Percentiles rank a stretch among this genome's conserved stretches.
These are phyloP conservation scores for Macroventuria anomochaeta DNA, from an alignment of 2,329 filamentous ascomycete genomes.

Conservation along the genomic window DNA sequence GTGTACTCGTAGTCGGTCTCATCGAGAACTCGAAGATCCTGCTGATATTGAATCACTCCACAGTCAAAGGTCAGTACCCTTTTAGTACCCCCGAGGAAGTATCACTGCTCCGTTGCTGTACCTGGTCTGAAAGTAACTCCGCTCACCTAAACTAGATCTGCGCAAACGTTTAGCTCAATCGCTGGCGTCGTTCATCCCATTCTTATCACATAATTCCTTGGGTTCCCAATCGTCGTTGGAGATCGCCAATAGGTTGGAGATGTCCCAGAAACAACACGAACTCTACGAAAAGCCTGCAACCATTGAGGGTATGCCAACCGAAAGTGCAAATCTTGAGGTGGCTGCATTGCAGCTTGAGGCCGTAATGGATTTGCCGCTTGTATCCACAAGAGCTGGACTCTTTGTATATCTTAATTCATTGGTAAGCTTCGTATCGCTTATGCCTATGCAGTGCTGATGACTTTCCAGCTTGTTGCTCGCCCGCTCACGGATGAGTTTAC, in stretches of 20 bases:
- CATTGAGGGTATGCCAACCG: conserved; percentile 51
- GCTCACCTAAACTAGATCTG: conserved; percentile 33
- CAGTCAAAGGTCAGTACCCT: conserved; percentile 58
- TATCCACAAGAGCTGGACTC: conserved; percentile 80
- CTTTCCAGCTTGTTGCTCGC: conserved; percentile 74
- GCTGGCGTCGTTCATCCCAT: conserved; percentile 42
- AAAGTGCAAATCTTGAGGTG: conserved; percentile 49
- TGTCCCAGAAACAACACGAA: conserved; percentile 50
- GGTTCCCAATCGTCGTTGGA: conserved; percentile 60
- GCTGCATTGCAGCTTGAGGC: conserved; percentile 60
- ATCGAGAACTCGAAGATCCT: conserved; percentile 66
- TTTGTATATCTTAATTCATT: conserved; percentile 86
- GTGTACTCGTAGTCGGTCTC: conserved; percentile 67
- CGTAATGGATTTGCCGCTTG: conserved; percentile 70
- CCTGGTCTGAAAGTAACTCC: not conserved
- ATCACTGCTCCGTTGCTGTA: not conserved
- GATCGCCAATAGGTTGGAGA: conserved; percentile 49
- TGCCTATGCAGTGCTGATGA: conserved; percentile 39
- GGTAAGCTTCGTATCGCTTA: conserved; percentile 56
- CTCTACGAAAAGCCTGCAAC: conserved; percentile 53
- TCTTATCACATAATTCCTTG: conserved; percentile 62
- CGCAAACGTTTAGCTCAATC: conserved; percentile 43
- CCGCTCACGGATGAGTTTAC: conserved; percentile 82
- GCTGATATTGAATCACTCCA: conserved; percentile 59
- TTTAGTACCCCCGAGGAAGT: no score